Percentiles rank a stretch among this genome's conserved stretches.
phyloP scores from a whole-genome alignment of 345 rosid genomes.

The Eucalyptus virginea region DNA sequence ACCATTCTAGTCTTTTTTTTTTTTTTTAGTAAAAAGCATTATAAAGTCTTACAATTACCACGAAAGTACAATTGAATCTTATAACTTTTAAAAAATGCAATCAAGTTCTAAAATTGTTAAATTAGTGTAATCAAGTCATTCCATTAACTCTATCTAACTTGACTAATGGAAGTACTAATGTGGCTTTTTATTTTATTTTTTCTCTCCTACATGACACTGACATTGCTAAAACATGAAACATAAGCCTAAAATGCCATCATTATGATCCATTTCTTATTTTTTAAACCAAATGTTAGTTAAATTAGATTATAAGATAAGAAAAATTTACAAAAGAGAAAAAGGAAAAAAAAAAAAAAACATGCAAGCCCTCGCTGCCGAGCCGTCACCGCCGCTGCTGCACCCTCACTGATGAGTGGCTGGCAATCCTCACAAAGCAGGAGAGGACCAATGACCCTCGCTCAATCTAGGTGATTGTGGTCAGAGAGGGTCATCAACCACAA shows the following conservation, averaged over 20 bases:
- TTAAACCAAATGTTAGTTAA: neutral
- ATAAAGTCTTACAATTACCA: neutral
- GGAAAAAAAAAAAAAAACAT: too few relatives aligned
- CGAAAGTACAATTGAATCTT: neutral
- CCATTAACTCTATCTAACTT: neutral
- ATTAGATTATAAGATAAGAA: neutral
- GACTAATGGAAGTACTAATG: accelerated
- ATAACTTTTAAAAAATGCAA: accelerated
- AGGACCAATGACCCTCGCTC: neutral
- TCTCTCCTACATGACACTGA: neutral
- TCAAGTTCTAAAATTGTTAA: accelerated
- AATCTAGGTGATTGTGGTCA: neutral
- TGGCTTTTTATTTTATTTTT: neutral
- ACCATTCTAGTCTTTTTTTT: neutral
- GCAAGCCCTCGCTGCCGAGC: accelerated
- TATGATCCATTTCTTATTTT: neutral
- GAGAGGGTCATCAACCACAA: neutral
- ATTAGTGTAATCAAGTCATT: neutral
- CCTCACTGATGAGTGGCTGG: neutral
- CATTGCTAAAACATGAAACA: neutral
- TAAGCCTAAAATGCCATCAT: neutral
- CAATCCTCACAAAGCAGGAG: neutral
- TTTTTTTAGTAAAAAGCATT: neutral
- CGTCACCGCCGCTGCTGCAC: accelerated
- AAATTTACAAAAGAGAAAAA: neutral